A percentile compares a stretch with the other conserved stretches of the same genome.
Conservation (phyloP, 495 filamentous ascomycete species). For the Aspergillus cristatus region DNA sequence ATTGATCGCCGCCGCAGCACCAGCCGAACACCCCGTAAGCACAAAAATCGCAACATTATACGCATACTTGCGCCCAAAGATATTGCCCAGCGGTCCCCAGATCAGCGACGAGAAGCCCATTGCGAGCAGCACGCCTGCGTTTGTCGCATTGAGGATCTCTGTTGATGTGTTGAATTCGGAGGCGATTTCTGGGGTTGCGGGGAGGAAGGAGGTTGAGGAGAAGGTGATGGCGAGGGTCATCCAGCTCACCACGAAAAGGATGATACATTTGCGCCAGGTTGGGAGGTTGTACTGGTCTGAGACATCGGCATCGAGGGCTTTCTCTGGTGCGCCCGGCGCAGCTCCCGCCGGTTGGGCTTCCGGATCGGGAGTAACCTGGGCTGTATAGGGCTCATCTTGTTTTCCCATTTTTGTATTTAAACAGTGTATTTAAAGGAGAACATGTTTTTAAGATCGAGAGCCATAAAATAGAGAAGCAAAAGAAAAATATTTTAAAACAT, state of each 20-base stretch:
- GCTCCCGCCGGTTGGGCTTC: background rate
- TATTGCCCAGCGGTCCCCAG: constrained; percentile 39
- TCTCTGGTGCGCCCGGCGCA: background rate
- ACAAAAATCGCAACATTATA: constrained; percentile 33
- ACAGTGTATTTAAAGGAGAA: too few relatives aligned
- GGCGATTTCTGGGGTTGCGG: constrained; percentile 34
- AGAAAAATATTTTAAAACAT: background rate
- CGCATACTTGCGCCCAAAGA: constrained; percentile 25
- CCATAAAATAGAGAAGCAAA: background rate
- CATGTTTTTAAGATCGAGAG: too few relatives aligned
- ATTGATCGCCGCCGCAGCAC: constrained; percentile 22
- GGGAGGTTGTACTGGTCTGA: constrained; percentile 24
- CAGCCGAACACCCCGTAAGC: constrained; percentile 25
- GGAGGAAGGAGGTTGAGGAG: constrained; percentile 32
- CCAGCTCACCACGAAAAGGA: constrained; percentile 35
- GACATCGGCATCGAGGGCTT: constrained; percentile 5
- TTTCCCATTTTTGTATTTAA: too few relatives aligned
- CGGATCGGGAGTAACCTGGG: too few relatives aligned
- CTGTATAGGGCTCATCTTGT: too few relatives aligned
- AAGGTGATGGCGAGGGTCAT: constrained; percentile 37
- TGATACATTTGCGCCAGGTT: constrained; percentile 33
- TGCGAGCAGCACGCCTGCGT: constrained; percentile 44
- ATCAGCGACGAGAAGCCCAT: constrained; percentile 49
- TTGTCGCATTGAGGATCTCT: constrained; percentile 34
- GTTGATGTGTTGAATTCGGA: constrained; percentile 26